Evolutionary conservation across 2,329 filamentous ascomycete species (phyloP).

Genomic region (Endoconidiophora laricicola): DNA sequence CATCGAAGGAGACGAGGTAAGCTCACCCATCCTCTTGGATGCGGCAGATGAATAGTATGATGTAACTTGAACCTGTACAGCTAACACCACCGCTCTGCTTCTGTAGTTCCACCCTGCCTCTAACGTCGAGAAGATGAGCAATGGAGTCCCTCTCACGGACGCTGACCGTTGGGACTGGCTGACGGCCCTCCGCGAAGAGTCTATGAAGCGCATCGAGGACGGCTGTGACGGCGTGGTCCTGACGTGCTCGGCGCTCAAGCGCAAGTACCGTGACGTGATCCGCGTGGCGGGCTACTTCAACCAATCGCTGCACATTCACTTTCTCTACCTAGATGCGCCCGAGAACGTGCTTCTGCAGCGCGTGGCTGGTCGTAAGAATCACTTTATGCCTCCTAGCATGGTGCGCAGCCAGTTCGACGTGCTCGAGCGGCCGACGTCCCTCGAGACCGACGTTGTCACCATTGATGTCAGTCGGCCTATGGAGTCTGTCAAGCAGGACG

Average conservation of each 20-base stretch:
- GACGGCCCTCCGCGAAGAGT: slow-evolving; percentile 54
- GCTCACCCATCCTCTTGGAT: slow-evolving; percentile 15
- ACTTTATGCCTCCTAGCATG: slow-evolving; percentile 96
- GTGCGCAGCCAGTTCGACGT: slow-evolving; percentile 80
- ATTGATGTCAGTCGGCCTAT: slow-evolving; percentile 48
- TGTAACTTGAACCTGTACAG: slow-evolving; percentile 14
- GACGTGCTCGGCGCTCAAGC: slow-evolving; percentile 90
- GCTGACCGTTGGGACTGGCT: slow-evolving; percentile 98
- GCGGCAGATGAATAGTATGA: neutral
- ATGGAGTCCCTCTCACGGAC: slow-evolving; percentile 71
- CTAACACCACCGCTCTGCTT: slow-evolving; percentile 6
- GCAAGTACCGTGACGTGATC: slow-evolving; percentile 90
- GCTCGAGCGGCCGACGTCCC: slow-evolving; percentile 61
- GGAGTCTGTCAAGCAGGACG: slow-evolving; percentile 43
- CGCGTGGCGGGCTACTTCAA: slow-evolving; percentile 63
- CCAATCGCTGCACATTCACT: slow-evolving; percentile 63
- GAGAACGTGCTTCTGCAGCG: slow-evolving; percentile 61
- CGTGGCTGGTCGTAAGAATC: slow-evolving; percentile 57
- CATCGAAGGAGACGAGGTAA: slow-evolving; percentile 63
- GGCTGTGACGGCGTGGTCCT: slow-evolving; percentile 67
- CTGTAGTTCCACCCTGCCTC: slow-evolving; percentile 53
- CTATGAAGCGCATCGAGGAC: slow-evolving; percentile 35
- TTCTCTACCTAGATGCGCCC: slow-evolving; percentile 73
- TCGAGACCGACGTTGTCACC: slow-evolving; percentile 56
- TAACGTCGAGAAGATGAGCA: slow-evolving; percentile 84